Percentiles rank a stretch among this genome's conserved stretches.
These are phyloP conservation scores for Citrus trifoliata DNA, from an alignment of 345 rosid species.

Conservation along the genomic window DNA sequence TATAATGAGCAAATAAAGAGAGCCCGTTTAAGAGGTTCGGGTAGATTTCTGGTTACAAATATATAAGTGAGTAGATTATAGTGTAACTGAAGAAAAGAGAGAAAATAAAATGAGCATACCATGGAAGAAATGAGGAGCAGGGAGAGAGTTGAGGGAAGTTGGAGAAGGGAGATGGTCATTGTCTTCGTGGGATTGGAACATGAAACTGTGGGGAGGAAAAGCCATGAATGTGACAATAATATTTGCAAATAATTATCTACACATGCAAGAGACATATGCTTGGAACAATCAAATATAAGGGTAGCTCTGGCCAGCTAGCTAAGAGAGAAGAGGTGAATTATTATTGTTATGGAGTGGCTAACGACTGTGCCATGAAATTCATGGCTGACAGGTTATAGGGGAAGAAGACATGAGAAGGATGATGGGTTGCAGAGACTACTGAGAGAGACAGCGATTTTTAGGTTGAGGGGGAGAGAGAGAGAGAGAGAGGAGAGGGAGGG, in stretches of 20 bases:
- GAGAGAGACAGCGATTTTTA: constrained; percentile 35
- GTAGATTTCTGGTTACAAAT: background rate
- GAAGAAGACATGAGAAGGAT: constrained; percentile 29
- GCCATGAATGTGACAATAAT: constrained; percentile 39
- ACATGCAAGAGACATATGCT: background rate
- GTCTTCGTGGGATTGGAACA: constrained; percentile 67
- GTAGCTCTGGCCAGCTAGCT: background rate
- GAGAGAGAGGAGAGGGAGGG: constrained; percentile 21
- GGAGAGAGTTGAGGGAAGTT: constrained; percentile 46
- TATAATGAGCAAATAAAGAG: background rate
- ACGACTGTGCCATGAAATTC: constrained; percentile 21
- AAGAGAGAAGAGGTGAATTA: background rate
- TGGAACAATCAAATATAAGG: background rate
- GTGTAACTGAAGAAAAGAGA: background rate
- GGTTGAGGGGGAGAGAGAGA: constrained; percentile 13
- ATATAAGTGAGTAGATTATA: no score
- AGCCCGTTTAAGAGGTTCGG: background rate
- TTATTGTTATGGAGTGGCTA: constrained; percentile 6
- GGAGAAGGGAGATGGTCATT: constrained; percentile 56
- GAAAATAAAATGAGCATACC: constrained; percentile 24
- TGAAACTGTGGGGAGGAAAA: constrained; percentile 65
- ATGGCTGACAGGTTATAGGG: constrained; percentile 27
- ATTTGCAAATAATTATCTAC: background rate
- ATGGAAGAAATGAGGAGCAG: constrained; percentile 68
- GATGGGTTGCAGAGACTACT: constrained; percentile 31